These are phyloP conservation scores for Endocarpon pusillum DNA, from an alignment of 495 filamentous ascomycete genomes.

Conservation along the genomic window DNA sequence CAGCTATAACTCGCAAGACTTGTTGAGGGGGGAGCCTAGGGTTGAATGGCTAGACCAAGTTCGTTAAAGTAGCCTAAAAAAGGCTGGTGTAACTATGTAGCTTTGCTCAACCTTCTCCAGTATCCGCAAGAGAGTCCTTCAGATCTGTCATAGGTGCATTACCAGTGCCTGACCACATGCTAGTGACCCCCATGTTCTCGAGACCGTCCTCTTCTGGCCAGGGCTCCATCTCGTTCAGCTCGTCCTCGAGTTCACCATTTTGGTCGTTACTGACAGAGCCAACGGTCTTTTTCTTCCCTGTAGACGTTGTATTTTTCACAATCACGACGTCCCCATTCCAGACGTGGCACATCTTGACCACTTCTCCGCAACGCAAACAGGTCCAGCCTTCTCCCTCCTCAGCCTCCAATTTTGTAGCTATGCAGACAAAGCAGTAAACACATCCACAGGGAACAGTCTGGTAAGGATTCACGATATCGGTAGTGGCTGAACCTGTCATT, in stretches of 20 bases:
- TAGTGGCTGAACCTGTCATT: constrained; percentile 72
- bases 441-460: constrained; percentile 82
- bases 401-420: constrained; percentile 74
- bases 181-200: too few species aligned
- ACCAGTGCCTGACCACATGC: too few species aligned
- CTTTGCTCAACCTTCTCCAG: too few species aligned
- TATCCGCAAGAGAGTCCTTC: too few species aligned
- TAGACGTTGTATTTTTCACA: constrained; percentile 31
- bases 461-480: constrained; percentile 93
- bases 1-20: too few species aligned
- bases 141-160: too few species aligned
- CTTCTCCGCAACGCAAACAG: constrained; percentile 79
- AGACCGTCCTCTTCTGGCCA: too few species aligned
- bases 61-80: too few species aligned
- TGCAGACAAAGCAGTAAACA: constrained; percentile 91
- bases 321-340: constrained; percentile 76
- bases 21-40: too few species aligned
- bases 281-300: constrained; percentile 42
- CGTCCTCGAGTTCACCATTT: constrained; percentile 5
- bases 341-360: constrained; percentile 76
- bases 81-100: too few species aligned
- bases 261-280: constrained; percentile 45
- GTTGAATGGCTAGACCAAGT: too few species aligned
- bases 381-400: constrained; percentile 94
- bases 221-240: constrained; percentile 1